These are phyloP conservation scores for Diaporthe humulicola DNA, from an alignment of 2,329 filamentous ascomycete genomes.

Conservation along the genomic window DNA sequence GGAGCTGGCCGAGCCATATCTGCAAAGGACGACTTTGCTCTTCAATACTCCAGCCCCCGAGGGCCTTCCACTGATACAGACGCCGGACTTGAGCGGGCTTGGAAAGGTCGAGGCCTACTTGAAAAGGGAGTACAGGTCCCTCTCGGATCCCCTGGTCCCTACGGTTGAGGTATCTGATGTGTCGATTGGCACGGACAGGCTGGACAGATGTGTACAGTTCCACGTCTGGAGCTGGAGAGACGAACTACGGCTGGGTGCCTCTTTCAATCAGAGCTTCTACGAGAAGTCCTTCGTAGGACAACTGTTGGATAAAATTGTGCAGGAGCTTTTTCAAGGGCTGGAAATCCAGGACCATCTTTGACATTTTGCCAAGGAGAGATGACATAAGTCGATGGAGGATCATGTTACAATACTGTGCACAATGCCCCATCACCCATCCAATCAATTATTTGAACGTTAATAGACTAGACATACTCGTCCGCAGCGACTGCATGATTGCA, in stretches of 20 bases:
- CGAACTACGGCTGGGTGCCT: constrained; percentile 15
- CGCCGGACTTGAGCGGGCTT: constrained; percentile 33
- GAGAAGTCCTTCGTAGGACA: constrained; percentile 5
- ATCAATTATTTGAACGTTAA: too few relatives aligned
- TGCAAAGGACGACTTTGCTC: constrained; percentile 23
- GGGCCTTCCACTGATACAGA: constrained; percentile 22
- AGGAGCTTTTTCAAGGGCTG: not conserved
- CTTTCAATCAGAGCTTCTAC: constrained; percentile 32
- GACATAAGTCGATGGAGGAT: too few relatives aligned
- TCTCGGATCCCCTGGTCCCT: not conserved
- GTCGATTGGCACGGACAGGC: constrained; percentile 31
- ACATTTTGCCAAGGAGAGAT: not conserved
- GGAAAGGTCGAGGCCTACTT: constrained; percentile 29
- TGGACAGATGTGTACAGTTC: constrained; percentile 35
- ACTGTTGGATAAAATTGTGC: not conserved
- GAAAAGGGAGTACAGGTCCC: not conserved
- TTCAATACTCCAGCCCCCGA: constrained; percentile 33
- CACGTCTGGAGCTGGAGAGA: constrained; percentile 34
- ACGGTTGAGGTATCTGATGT: constrained; percentile 19
- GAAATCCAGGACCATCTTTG: not conserved
- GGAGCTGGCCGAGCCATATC: constrained; percentile 32
- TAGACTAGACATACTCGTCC: too few relatives aligned
- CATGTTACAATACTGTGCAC: too few relatives aligned
- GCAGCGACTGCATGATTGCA: too few relatives aligned
- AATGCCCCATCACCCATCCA: too few relatives aligned